These are phyloP conservation scores for Geotrichum carabidarum DNA, from an alignment of 1,139 yeast genomes.

Conservation along the genomic window DNA sequence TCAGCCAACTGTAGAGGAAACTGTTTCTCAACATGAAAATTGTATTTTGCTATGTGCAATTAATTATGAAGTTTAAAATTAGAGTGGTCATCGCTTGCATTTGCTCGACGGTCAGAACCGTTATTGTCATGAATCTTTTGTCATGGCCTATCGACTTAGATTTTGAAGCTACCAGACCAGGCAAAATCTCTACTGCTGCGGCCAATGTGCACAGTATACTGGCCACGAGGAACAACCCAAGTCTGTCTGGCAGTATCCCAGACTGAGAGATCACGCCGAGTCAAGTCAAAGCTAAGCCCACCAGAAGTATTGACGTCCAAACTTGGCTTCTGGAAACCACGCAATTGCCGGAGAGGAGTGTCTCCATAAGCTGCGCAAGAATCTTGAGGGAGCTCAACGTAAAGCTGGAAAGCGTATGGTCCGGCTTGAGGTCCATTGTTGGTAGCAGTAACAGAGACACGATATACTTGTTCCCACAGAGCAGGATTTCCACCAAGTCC, in stretches of 20 bases:
- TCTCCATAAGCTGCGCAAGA: conserved; percentile 27
- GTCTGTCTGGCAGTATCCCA: conserved; percentile 58
- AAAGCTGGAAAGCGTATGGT: conserved; percentile 53
- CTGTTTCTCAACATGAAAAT: no score
- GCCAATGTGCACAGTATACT: conserved; percentile 50
- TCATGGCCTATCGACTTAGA: not conserved
- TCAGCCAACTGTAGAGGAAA: no score
- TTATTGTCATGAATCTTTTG: no score
- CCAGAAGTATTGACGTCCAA: conserved; percentile 44
- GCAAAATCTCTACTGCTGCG: conserved; percentile 51
- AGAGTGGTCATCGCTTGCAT: no score
- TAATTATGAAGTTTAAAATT: no score
- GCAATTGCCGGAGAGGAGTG: conserved; percentile 49
- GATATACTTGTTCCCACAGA: conserved; percentile 45
- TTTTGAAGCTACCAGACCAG: conserved; percentile 39
- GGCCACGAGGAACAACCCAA: conserved; percentile 59
- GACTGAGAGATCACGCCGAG: conserved; percentile 52
- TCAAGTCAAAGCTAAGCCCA: conserved; percentile 44
- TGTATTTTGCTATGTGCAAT: no score
- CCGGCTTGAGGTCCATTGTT: conserved; percentile 52
- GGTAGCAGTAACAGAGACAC: conserved; percentile 46
- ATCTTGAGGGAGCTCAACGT: conserved; percentile 51
- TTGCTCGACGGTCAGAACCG: no score
- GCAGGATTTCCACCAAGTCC: conserved; percentile 51
- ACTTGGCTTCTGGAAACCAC: conserved; percentile 57